Percentiles rank a stretch among this genome's conserved stretches.
These are phyloP conservation scores for Evernia prunastri DNA, from an alignment of 495 filamentous ascomycete genomes.

Conservation along the genomic window DNA sequence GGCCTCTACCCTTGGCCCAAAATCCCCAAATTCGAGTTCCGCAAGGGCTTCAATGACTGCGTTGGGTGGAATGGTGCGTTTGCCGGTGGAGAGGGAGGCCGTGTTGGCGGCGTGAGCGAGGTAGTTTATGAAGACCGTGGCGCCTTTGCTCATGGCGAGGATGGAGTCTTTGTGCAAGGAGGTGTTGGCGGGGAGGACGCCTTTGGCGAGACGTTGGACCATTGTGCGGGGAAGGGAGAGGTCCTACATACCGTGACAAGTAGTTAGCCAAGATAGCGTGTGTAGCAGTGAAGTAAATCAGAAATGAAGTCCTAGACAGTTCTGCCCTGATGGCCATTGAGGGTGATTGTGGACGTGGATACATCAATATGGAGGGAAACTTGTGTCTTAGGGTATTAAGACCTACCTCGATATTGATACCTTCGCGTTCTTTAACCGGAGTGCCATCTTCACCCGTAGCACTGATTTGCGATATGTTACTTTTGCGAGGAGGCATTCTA, in stretches of 20 bases:
- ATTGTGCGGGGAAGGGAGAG: slow-evolving; percentile 89
- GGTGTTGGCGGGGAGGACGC: slow-evolving; percentile 92
- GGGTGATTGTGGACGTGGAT: background rate
- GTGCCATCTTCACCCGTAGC: slow-evolving; percentile 22
- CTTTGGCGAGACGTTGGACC: slow-evolving; percentile 86
- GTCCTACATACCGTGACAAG: slow-evolving; percentile 51
- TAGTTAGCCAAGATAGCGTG: background rate
- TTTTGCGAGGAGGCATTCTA: slow-evolving; percentile 28
- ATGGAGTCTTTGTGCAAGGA: slow-evolving; percentile 92
- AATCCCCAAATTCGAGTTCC: slow-evolving; percentile 76
- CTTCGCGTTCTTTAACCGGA: slow-evolving; percentile 28
- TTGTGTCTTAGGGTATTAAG: background rate
- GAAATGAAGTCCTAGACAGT: background rate
- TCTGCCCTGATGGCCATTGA: background rate
- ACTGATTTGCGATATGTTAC: slow-evolving; percentile 28
- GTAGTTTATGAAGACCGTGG: slow-evolving; percentile 91
- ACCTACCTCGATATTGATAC: slow-evolving; percentile 35
- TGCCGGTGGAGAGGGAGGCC: slow-evolving; percentile 52
- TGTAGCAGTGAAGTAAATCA: background rate
- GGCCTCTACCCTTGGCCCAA: slow-evolving; percentile 55
- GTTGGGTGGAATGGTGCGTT: slow-evolving; percentile 78
- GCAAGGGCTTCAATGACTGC: slow-evolving; percentile 79
- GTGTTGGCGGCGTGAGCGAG: slow-evolving; percentile 71
- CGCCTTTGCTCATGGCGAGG: slow-evolving; percentile 82
- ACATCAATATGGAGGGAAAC: background rate